Evolutionary conservation across 228 moss, liverwort and hornwort species (phyloP).

Genomic region (Sphagnum fallax): DNA sequence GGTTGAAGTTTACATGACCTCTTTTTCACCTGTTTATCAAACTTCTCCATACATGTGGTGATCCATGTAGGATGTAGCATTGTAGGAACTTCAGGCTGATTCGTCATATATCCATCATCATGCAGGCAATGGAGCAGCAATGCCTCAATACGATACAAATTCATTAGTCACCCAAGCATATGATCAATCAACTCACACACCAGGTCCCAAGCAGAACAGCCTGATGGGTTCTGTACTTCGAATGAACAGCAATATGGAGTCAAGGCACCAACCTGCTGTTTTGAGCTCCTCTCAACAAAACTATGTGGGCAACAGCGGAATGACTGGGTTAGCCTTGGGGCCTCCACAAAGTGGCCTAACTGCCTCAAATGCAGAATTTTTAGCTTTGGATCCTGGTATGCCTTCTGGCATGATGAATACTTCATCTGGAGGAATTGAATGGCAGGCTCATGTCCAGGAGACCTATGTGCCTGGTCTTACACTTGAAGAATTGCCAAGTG

Average conservation of each 20-base stretch:
- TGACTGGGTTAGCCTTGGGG: slow-evolving; percentile 41
- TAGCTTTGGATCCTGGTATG: slow-evolving; percentile 11
- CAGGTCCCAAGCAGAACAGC: slow-evolving; percentile 16
- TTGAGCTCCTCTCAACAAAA: slow-evolving; percentile 18
- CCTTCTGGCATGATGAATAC: slow-evolving; percentile 16
- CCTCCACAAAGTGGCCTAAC: slow-evolving; percentile 35
- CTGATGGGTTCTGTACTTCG: slow-evolving; percentile 32
- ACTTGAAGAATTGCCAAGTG: slow-evolving; percentile 49
- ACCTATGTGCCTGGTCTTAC: slow-evolving; percentile 31
- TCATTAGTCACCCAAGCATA: slow-evolving; percentile 22
- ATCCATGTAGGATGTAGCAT: too few species aligned
- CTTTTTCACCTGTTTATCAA: too few species aligned
- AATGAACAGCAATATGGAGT: slow-evolving; percentile 45
- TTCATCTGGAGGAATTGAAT: slow-evolving; percentile 14
- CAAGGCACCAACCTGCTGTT: slow-evolving; percentile 25
- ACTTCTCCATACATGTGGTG: too few species aligned
- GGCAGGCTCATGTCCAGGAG: slow-evolving; percentile 41
- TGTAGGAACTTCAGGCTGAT: background rate
- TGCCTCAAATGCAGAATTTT: slow-evolving; percentile 31
- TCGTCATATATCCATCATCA: background rate
- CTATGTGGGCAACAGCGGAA: slow-evolving; percentile 17
- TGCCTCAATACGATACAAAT: background rate
- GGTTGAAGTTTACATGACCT: too few species aligned
- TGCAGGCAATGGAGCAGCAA: slow-evolving; percentile 2
- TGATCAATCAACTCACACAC: slow-evolving; percentile 18